Evolutionary conservation across 2,329 filamentous ascomycete species (phyloP), one percentile per base, ranked within the genome.

Genomic region (Aureobasidium sp.): DNA sequence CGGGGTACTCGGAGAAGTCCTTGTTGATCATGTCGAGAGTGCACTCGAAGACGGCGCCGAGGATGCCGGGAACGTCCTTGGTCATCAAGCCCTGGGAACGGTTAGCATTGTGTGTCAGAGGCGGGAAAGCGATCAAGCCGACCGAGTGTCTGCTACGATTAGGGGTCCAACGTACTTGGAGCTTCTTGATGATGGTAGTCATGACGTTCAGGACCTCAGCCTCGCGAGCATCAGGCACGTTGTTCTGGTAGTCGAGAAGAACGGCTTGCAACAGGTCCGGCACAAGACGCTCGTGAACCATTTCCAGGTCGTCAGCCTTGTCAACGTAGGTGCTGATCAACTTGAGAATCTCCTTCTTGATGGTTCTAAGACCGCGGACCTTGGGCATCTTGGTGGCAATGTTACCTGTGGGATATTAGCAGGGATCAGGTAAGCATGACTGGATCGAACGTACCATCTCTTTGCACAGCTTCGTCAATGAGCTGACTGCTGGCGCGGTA

Each of bases 21-120:
- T 99, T 99, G 84, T 97, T 99, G 78, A 99, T 99, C 94, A 99
- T 99, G 69, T 96, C 91, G 60, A 99, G 80, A 3, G 94, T 99
- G 79, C 93, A 97, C 75, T 97, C 93, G 69, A 99, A 99, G 27
- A 99, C 90, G 67, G 93, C 95, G 74, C 97, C 92, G 89, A 99
- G 96, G 70, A 99, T 97, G 51, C 87, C 87, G 10, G 94, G 91
- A 45, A 99, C 90, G 75, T 97, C 94, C 71, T 97, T 94, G 73
- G 97, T 94, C 95, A 99, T 99, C 70, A 97, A 81, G 66, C 84
- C 84, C 89, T 95, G 38, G 47, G 31, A 51, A 47, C 35, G 60
- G 66, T 71, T 61, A 71, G 69, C 60, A 65, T 71, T 63, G 69
- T 70, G 60, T 40, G 25, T 55, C 17, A 27, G 37, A 6, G 9